These are phyloP conservation scores for Vitrella brassicaformis DNA, from an alignment of 73 alveolate genomes.

Conservation along the genomic window DNA sequence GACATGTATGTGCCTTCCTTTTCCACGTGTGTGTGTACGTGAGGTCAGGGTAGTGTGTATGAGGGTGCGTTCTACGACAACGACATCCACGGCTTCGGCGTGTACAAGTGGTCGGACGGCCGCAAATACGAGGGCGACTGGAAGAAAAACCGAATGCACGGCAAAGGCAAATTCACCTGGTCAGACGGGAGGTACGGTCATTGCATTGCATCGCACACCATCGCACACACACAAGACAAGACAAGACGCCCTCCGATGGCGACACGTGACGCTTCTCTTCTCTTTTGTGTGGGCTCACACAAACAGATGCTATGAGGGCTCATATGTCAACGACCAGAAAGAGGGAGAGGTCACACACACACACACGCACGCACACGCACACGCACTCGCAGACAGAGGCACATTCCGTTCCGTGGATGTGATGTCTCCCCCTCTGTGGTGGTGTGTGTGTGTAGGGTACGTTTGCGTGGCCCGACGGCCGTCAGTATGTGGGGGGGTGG, in stretches of 20 bases:
- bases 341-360: conserved; percentile 55
- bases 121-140: conserved; percentile 40
- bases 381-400: too few relatives aligned
- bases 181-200: conserved; percentile 5
- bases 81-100: conserved; percentile 54
- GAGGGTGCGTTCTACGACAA: conserved; percentile 12
- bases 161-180: conserved; percentile 60
- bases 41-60: too few relatives aligned
- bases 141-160: conserved; percentile 60
- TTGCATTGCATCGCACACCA: background rate
- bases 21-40: too few relatives aligned
- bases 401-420: too few relatives aligned
- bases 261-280: too few relatives aligned
- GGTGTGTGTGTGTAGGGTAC: conserved; percentile 6
- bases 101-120: conserved; percentile 52
- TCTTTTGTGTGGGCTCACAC: too few relatives aligned
- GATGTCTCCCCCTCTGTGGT: too few relatives aligned
- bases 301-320: conserved; percentile 43
- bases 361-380: too few relatives aligned
- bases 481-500: conserved; percentile 41
- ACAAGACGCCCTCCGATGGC: too few relatives aligned
- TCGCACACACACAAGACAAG: too few relatives aligned
- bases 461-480: conserved; percentile 37
- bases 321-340: conserved; percentile 36
- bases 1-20: too few relatives aligned